Evolutionary conservation across 2,329 filamentous ascomycete species (phyloP), one percentile per base, ranked within the genome.

Genomic region (Aureobasidium sp.): DNA sequence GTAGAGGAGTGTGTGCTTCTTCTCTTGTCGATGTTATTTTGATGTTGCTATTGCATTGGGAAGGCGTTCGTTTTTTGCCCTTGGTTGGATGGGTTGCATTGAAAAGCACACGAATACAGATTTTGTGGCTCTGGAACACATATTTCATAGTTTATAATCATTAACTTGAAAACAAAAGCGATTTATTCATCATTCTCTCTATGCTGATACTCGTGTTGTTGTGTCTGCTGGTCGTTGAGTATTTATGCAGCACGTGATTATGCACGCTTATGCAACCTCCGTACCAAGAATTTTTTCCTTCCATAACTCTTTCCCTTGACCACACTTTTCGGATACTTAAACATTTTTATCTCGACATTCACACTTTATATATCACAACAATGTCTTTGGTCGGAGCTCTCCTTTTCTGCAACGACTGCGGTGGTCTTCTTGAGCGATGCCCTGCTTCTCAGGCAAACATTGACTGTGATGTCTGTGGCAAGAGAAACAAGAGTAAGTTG

Each of bases 331-430:
- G 11, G 25, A 25, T 20, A 47, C n/a, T n/a, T n/a, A 12, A 45
- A n/a, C 52, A 44, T 8, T 47, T 47, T 58, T 39, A 58, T 58
- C 25, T 47, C 31, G 17, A 49, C 17, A 36, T 37, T 31, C 31
- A 3, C 20, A 27, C 5, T 20, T 22, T 34, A 15, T 15, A 58
- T 5, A 58, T 29, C 7, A 44, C 47, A 59, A 44, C n/a, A 97
- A 34, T 97, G 93, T 86, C 92, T 67, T 87, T 90, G 20, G 91
- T 97, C 68, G 93, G 92, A 61, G 93, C 91, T 56, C 81, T 97
- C 47, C 87, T 96, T 41, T 97, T 97, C 76, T 97, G 93, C 79
- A 90, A 84, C 61, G 90, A 93, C 73, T 97, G 93, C 75, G 93
- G 93, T 65, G 96, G 96, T 73, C 82, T 97, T 3, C 80, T 97